Base-by-base conservation (phyloP, 345 rosid genomes). In the Gossypium stocksii region DNA sequence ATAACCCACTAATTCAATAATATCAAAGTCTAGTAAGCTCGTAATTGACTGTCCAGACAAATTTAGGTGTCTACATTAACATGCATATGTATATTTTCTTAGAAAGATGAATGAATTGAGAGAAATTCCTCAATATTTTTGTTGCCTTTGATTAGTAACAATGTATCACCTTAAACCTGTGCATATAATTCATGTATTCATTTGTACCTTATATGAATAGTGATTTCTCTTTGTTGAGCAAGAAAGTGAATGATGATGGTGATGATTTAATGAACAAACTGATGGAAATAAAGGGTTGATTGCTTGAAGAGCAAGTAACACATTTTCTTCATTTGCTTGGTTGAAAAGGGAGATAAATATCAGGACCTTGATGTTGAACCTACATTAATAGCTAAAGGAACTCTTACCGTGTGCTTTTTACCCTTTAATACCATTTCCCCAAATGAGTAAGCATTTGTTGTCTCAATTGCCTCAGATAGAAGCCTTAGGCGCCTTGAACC, bases 401-500 rank as follows among this genome's bases (percentile, higher is more conserved):
- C 73, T 70, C 74, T 70, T 20, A 53, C 74, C 0, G 63, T 70
- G 63, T 70, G 74, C 16, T 1, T 13, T 23, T 2, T 27, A 57
- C 74, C 59, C 63, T 53, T 45, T 12, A 70, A 57, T 13, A 52
- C 16, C 63, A 71, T 53, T 56, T 71, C 63, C 63, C 74, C 74
- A 38, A 54, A 70, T 53, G 63, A 29, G 63, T 70, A 54, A 70
- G 74, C 63, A 70, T 70, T 70, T n/a, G 63, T 54, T 16, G 63
- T 13, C 69, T 22, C 69, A 12, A 27, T 81, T 46, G 84, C 85
- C 62, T 54, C 65, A 8, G 82, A 29, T 58, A 58, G 10, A 62
- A 81, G 77, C 67, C 56, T 71, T 48, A 82, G 56, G 60, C 49
- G 80, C 81, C 77, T 86, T 23, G 80, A 78, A 65, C 73, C 73